Percentiles rank a stretch among this genome's conserved stretches.
Conservation (phyloP, 441 rosid species). For the Eruca vesicaria region DNA sequence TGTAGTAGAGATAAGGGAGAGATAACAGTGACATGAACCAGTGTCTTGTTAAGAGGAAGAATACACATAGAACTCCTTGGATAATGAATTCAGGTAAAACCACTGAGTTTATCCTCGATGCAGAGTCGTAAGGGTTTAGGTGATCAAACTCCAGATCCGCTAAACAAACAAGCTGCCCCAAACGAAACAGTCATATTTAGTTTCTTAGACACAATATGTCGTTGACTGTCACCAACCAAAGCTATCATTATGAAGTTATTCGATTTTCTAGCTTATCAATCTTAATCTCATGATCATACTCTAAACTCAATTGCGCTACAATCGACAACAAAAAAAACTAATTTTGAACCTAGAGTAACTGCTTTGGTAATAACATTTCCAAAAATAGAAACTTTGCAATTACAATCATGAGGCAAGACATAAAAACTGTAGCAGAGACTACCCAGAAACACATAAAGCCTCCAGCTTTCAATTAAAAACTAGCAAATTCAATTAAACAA, state of each 20-base stretch:
- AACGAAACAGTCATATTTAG: background rate
- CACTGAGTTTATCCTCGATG: slow-evolving; percentile 75
- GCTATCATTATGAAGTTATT: no score
- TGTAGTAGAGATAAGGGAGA: slow-evolving; percentile 81
- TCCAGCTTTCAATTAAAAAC: no score
- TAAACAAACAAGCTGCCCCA: slow-evolving; percentile 87
- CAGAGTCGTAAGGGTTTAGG: slow-evolving; percentile 90
- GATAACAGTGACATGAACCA: slow-evolving; percentile 86
- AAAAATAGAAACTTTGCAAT: no score
- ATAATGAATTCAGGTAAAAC: slow-evolving; percentile 75
- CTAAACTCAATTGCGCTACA: no score
- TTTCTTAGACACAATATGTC: background rate
- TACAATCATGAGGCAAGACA: no score
- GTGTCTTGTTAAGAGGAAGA: slow-evolving; percentile 78
- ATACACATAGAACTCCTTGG: slow-evolving; percentile 61
- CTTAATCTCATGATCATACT: no score
- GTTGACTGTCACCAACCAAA: no score
- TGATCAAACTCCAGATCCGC: slow-evolving; percentile 97
- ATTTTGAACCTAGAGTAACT: background rate
- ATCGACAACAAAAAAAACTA: no score
- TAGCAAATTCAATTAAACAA: no score
- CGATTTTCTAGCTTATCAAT: background rate
- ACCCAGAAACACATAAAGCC: no score
- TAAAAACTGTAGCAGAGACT: no score
- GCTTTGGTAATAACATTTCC: no score